phyloP scores from a whole-genome alignment of 495 filamentous ascomycete species.

The Neurospora sublineolata region DNA sequence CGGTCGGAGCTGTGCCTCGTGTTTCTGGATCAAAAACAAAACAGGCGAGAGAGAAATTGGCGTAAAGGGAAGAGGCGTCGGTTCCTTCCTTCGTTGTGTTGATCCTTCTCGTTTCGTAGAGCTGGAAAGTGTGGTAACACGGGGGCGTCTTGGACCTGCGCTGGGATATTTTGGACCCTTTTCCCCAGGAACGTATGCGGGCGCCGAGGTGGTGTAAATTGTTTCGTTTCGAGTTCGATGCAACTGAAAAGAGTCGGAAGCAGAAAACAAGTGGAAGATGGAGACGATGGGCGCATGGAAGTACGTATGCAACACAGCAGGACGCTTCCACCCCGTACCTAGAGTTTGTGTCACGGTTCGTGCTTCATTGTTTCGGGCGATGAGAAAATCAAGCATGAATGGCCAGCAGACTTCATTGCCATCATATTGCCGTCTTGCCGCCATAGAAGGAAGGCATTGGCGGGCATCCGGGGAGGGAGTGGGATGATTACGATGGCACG shows the following conservation, averaged over 20 bases:
- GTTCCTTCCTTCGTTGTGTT: background rate
- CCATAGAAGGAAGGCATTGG: background rate
- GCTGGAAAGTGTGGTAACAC: background rate
- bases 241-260: background rate
- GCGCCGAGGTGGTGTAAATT: background rate
- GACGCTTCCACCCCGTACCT: background rate
- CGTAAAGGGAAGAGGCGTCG: background rate
- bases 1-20: background rate
- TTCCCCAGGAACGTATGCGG: background rate
- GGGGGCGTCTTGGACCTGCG: background rate
- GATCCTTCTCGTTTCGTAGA: background rate
- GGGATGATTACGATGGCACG: background rate
- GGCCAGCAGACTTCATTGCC: background rate
- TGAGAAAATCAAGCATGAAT: background rate
- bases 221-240: background rate
- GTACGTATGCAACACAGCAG: background rate
- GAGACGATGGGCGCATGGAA: background rate
- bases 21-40: background rate
- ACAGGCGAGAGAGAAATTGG: background rate
- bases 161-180: background rate
- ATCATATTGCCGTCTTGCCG: background rate
- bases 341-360: background rate
- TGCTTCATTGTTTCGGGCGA: background rate
- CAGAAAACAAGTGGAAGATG: background rate
- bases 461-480: background rate